Evolutionary conservation across 805 yeast species (phyloP).

Genomic region (Myxozyma geophila): DNA sequence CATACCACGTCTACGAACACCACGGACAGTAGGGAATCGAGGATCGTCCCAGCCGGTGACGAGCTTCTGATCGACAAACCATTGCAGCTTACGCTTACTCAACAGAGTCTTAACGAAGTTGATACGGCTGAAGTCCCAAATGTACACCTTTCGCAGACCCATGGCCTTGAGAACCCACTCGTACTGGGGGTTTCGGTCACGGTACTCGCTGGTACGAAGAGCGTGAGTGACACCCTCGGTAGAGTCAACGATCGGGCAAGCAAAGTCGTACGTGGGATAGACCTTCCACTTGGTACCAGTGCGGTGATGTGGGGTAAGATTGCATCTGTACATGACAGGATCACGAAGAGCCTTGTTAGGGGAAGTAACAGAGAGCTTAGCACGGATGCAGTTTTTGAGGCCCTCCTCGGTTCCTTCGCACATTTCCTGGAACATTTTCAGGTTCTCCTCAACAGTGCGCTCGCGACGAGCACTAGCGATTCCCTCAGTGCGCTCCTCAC

Average conservation of each 20-base stretch:
- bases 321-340: conserved; percentile 97
- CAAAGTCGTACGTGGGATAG: conserved; percentile 98
- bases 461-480: conserved; percentile 90
- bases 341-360: conserved; percentile 95
- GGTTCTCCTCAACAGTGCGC: conserved; percentile 89
- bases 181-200: conserved; percentile 98
- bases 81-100: conserved; percentile 96
- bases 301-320: conserved; percentile 96
- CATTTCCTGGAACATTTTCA: conserved; percentile 84
- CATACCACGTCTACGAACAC: conserved; percentile 98
- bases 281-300: conserved; percentile 93
- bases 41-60: conserved; percentile 99
- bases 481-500: conserved; percentile 99
- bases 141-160: conserved; percentile 84
- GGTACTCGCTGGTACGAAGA: conserved; percentile 95
- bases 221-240: conserved; percentile 98
- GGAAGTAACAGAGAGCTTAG: conserved; percentile 91
- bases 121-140: conserved; percentile 98
- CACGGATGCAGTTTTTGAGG: conserved; percentile 89
- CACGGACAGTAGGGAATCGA: conserved; percentile 98
- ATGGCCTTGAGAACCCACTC: conserved; percentile 91
- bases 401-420: conserved; percentile 92
- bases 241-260: conserved; percentile 95
- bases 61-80: conserved; percentile 93
- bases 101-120: conserved; percentile 94